Evolutionary conservation across 139 green algal genomes (phyloP).

Genomic region (Cymbomonas tetramitiformis): DNA sequence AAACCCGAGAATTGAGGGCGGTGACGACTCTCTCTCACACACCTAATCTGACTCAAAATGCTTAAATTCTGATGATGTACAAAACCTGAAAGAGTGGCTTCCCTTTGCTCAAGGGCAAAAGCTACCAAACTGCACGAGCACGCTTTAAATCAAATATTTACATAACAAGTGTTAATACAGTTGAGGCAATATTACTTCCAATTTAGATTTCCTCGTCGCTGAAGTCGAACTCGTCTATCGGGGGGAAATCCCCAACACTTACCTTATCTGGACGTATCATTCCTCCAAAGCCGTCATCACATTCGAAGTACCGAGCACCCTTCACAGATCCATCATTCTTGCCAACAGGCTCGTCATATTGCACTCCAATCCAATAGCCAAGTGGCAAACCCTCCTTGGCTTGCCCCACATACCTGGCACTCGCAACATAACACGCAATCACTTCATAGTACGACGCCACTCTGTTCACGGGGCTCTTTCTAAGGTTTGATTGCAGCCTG

Average conservation of each 20-base stretch:
- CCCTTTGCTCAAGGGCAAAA: too few relatives aligned
- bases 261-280: conserved; percentile 72
- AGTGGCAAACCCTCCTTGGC: conserved; percentile 41
- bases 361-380: conserved; percentile 79
- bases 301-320: conserved; percentile 55
- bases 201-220: conserved; percentile 58
- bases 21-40: too few relatives aligned
- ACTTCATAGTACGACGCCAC: not conserved
- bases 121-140: too few relatives aligned
- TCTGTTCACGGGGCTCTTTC: not conserved
- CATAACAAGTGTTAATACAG: too few relatives aligned
- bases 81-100: too few relatives aligned
- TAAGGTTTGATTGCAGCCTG: not conserved
- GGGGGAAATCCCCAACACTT: conserved; percentile 62
- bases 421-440: too few relatives aligned
- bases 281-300: conserved; percentile 44
- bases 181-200: too few relatives aligned
- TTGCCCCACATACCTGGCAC: conserved; percentile 46
- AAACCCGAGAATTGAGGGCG: too few relatives aligned
- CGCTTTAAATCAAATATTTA: too few relatives aligned
- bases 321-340: conserved; percentile 84
- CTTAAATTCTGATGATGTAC: too few relatives aligned
- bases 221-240: conserved; percentile 57
- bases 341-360: conserved; percentile 90
- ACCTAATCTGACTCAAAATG: too few relatives aligned